Evolutionary conservation across 768 basidiomycete genomes (phyloP).

Genomic region (Hirschioporus abietinus): DNA sequence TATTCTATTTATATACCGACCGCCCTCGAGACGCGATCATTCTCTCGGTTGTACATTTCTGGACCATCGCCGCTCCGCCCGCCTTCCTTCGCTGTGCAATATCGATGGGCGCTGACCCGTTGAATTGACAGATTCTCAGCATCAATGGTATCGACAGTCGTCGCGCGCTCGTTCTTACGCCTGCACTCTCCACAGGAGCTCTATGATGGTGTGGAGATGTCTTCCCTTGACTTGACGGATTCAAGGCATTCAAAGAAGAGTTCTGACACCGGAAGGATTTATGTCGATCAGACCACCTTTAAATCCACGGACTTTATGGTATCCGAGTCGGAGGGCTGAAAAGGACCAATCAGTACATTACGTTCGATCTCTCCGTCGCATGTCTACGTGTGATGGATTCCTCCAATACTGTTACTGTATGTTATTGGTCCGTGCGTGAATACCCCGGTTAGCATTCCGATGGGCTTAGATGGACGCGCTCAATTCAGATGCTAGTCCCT

Average conservation of each 20-base stretch:
- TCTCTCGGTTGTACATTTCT: neutral
- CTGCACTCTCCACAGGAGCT: neutral
- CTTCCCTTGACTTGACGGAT: neutral
- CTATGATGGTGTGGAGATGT: neutral
- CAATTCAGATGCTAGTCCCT: no score
- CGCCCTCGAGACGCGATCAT: neutral
- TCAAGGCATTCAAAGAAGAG: neutral
- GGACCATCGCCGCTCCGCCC: neutral
- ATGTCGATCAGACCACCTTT: neutral
- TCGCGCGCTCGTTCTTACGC: neutral
- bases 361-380: neutral
- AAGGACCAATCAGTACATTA: neutral
- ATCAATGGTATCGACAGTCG: neutral
- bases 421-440: no score
- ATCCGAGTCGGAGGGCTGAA: neutral
- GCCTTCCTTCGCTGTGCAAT: no score
- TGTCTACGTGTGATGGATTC: neutral
- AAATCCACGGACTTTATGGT: neutral
- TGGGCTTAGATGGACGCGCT: no score
- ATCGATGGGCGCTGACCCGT: neutral
- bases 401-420: neutral
- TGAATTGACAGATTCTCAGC: neutral
- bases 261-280: neutral
- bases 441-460: no score
- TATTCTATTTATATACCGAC: neutral